These are phyloP conservation scores for Rhytidhysteron rufulum DNA, from an alignment of 2,329 filamentous ascomycete genomes.

Conservation along the genomic window DNA sequence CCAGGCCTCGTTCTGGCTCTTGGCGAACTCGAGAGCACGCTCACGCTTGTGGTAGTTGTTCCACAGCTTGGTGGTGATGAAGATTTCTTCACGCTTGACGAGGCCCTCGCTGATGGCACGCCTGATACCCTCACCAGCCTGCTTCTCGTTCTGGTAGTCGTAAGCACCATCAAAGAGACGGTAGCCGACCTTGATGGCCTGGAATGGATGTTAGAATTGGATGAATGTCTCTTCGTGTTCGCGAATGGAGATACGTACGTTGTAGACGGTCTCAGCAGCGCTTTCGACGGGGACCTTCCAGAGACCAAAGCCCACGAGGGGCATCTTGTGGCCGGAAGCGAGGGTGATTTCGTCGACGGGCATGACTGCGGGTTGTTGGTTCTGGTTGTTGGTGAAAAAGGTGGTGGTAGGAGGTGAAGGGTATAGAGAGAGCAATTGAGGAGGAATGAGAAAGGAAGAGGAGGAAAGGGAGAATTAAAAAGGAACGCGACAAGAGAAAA, in stretches of 20 bases:
- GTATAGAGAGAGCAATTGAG: too few species aligned
- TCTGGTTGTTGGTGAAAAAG: too few species aligned
- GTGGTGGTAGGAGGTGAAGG: too few species aligned
- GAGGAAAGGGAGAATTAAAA: too few species aligned
- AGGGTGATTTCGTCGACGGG: neutral
- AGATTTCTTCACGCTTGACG: conserved; percentile 63
- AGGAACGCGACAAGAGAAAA: too few species aligned
- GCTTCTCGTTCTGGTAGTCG: conserved; percentile 21
- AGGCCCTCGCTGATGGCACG: conserved; percentile 36
- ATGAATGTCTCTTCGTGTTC: conserved; percentile 38
- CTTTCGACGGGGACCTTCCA: conserved; percentile 79
- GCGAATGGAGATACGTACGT: conserved; percentile 37
- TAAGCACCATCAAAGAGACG: conserved; percentile 25
- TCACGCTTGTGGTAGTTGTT: conserved; percentile 79
- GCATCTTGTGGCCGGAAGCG: conserved; percentile 33
- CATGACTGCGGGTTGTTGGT: too few species aligned
- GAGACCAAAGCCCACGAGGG: conserved; percentile 71
- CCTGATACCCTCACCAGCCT: conserved; percentile 15
- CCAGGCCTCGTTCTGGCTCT: conserved; percentile 73
- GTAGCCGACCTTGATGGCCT: conserved; percentile 25
- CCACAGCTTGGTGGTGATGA: conserved; percentile 89
- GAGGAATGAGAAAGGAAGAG: too few species aligned
- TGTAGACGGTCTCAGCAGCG: conserved; percentile 73
- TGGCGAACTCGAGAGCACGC: conserved; percentile 68
- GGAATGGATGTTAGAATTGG: conserved; percentile 51